Conservation (phyloP, 1,139 yeast genomes). For the Candida sanyaensis region DNA sequence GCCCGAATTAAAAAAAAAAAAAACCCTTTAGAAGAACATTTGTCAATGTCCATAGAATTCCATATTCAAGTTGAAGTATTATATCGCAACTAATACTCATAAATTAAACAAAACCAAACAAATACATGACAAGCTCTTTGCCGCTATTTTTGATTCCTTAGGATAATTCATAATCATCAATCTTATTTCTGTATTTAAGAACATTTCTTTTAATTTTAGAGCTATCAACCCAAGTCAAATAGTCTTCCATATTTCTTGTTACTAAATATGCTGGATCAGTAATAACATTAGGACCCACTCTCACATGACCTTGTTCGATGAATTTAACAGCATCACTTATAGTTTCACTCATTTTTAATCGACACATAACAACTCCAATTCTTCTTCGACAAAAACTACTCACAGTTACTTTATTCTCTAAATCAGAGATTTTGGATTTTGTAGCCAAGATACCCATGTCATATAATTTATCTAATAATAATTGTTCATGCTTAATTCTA, state of each 20-base stretch:
- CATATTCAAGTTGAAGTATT: too few relatives aligned
- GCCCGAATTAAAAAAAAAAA: too few relatives aligned
- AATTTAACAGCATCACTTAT: slow-evolving; percentile 87
- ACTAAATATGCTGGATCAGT: slow-evolving; percentile 96
- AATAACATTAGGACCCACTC: slow-evolving; percentile 94
- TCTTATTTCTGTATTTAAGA: slow-evolving; percentile 83
- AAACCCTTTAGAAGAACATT: too few relatives aligned
- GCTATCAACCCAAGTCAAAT: slow-evolving; percentile 94
- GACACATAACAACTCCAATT: slow-evolving; percentile 92
- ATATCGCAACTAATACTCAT: too few relatives aligned
- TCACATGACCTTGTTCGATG: slow-evolving; percentile 95
- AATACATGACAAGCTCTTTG: too few relatives aligned
- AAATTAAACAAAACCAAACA: too few relatives aligned
- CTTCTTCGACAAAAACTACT: slow-evolving; percentile 91
- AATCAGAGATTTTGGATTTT: slow-evolving; percentile 86
- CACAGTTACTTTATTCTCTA: slow-evolving; percentile 89
- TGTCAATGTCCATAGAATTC: too few relatives aligned
- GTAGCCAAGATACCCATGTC: slow-evolving; percentile 85
- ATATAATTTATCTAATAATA: slow-evolving; percentile 81
- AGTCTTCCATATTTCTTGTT: slow-evolving; percentile 92
- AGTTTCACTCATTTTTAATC: slow-evolving; percentile 92
- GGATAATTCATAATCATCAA: slow-evolving; percentile 75
- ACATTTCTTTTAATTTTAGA: slow-evolving; percentile 91
- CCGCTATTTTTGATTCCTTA: slow-evolving; percentile 16
- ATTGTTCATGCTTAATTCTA: slow-evolving; percentile 83